Percentiles rank a stretch among this genome's conserved stretches.
These are phyloP conservation scores for Fraxinus greggii DNA, from an alignment of 305 asterid genomes.

Conservation along the genomic window DNA sequence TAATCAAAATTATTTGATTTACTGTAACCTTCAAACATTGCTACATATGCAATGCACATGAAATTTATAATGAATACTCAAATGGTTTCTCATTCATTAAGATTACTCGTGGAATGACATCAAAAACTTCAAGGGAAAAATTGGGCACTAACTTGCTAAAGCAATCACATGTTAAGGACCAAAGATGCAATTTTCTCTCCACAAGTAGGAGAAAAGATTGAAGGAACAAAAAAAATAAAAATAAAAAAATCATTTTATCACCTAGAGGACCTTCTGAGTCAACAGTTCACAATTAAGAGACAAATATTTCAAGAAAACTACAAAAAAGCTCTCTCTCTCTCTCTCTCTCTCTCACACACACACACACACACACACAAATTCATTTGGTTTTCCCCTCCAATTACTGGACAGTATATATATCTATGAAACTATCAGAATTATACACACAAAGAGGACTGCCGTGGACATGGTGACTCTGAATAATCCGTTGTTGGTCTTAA, in stretches of 20 bases:
- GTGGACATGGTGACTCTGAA: constrained; percentile 7
- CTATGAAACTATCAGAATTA: not conserved
- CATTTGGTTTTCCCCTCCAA: not conserved
- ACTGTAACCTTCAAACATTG: not conserved
- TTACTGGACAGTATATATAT: not conserved
- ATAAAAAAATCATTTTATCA: not conserved
- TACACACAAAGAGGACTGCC: not conserved
- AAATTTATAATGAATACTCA: not conserved
- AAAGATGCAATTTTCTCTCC: not conserved
- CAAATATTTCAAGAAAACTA: not conserved
- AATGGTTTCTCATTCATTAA: not conserved
- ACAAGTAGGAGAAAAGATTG: not conserved
- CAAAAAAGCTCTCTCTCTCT: not conserved
- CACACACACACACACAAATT: no score
- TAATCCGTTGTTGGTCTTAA: not conserved
- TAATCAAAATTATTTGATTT: not conserved
- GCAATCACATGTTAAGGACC: not conserved
- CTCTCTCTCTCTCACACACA: not conserved
- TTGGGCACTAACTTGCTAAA: not conserved
- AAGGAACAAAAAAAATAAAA: not conserved
- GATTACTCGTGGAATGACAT: not conserved
- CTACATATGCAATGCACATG: not conserved
- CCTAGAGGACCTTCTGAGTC: not conserved
- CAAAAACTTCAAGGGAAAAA: not conserved
- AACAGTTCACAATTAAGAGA: not conserved